Conservation (phyloP, 306 rosid genomes). For the Coriaria nepalensis region DNA sequence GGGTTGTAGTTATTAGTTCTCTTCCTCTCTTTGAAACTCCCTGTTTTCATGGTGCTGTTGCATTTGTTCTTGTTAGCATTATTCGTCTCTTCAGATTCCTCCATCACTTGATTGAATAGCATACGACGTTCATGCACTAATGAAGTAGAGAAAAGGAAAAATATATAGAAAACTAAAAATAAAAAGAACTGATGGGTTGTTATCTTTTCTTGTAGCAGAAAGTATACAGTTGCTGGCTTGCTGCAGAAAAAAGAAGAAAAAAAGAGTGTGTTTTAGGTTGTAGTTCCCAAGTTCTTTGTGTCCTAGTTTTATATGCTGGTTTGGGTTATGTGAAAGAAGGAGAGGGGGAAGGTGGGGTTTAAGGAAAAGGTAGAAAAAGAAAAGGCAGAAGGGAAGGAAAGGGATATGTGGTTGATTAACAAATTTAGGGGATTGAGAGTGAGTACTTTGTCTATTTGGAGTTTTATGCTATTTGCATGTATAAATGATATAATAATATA, state of each 20-base stretch:
- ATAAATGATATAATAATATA: constrained; percentile 1
- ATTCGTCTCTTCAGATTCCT: constrained; percentile 46
- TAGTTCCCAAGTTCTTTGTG: constrained; percentile 26
- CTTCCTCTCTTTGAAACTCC: constrained; percentile 19
- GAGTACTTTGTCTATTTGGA: constrained; percentile 13
- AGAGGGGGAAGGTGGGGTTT: constrained; percentile 8
- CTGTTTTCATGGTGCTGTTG: constrained; percentile 27
- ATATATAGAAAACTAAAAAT: neutral
- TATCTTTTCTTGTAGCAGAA: neutral
- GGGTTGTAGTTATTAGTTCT: constrained; percentile 21
- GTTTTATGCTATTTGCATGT: constrained; percentile 23
- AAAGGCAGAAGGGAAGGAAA: constrained; percentile 3
- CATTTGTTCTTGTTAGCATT: constrained; percentile 39
- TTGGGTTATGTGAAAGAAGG: constrained; percentile 24
- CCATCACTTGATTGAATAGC: constrained; percentile 42
- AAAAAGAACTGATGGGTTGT: too few species aligned
- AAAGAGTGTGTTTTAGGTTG: constrained; percentile 30
- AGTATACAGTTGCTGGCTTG: constrained; percentile 7
- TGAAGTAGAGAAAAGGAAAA: constrained; percentile 11
- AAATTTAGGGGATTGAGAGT: too few species aligned
- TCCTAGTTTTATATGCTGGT: neutral
- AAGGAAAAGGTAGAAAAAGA: too few species aligned
- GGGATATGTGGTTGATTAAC: constrained; percentile 8
- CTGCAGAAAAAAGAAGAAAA: too few species aligned
- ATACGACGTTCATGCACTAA: constrained; percentile 19